Evolutionary conservation across 2,329 filamentous ascomycete genomes (phyloP), one percentile per base, ranked within the genome.

Genomic region (Cytospora piceicola): DNA sequence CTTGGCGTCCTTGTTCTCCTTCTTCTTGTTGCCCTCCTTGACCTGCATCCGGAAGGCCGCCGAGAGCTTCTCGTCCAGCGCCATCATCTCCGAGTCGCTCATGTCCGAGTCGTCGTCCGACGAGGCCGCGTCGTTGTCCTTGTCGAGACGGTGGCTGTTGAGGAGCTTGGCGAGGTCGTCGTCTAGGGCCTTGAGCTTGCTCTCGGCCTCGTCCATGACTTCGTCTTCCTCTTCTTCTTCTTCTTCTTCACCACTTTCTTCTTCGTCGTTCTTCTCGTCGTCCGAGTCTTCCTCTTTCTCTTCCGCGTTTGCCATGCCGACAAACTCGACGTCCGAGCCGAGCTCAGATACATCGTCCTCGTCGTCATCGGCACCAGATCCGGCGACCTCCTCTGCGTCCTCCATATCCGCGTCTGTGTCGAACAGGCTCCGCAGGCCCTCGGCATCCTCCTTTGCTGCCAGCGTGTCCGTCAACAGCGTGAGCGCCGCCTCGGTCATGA

Each of bases 41-140:
- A 86, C 87, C 58, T 89, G 88, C 70, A 94, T 89, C 70, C 89
- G 88, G 83, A 98, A 96, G 68, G 97, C 92, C 69, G 92, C 91
- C 59, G 89, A 87, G 4, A 99, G 86, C 73, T 94, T 90, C 14
- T 86, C 85, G 72, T 98, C 94, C 20, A 98, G 82, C 4, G 89
- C 89, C 79, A 97, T 89, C 95, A 98, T 98, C 75, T 97, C 90
- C 22, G 94, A 93, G 78, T 98, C 94, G 68, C 93, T 90, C 93
- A 99, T 97, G 77, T 97, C 92, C 3, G 86, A 88, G 67, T 90
- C 90, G 12, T 85, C 85, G 34, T 87, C 87, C 1, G 82, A 85
- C 0, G 81, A 81, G 3, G 84, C 83, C 1, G 83, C 84, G 1
- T 83, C 81, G 20, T 77, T 78, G 68, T 88, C 85, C 61, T 88